A percentile compares a stretch with the other conserved stretches of the same genome.
These are phyloP conservation scores for Datura wrightii DNA, from an alignment of 257 asterid species.

Conservation along the genomic window DNA sequence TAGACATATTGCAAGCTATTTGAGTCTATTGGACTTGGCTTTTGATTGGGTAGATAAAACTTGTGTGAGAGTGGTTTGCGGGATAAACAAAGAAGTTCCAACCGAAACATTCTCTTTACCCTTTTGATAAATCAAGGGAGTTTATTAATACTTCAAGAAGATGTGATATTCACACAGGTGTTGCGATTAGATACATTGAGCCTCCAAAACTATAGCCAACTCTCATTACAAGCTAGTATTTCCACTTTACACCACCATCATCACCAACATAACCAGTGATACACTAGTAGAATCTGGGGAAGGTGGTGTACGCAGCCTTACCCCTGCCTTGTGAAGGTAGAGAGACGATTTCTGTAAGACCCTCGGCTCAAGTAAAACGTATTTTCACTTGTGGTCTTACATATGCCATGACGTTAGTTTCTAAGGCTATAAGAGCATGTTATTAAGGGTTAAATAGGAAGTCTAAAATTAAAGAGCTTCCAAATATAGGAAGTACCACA, in stretches of 20 bases:
- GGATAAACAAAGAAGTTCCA: neutral
- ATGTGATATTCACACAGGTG: constrained; percentile 1
- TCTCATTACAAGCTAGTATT: constrained; percentile 1
- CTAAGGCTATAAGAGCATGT: neutral
- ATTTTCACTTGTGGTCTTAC: neutral
- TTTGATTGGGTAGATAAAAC: constrained; percentile 16
- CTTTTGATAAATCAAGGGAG: neutral
- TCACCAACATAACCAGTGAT: neutral
- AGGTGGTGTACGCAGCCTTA: too few relatives aligned
- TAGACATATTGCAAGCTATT: neutral
- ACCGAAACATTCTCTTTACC: neutral
- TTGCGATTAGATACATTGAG: neutral
- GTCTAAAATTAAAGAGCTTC: neutral
- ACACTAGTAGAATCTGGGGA: too few relatives aligned
- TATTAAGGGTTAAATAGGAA: neutral
- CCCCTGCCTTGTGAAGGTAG: too few relatives aligned
- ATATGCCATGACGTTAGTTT: neutral
- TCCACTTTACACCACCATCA: constrained; percentile 6
- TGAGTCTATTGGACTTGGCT: constrained; percentile 20
- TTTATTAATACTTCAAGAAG: neutral
- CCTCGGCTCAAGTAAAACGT: too few relatives aligned
- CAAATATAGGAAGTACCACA: neutral
- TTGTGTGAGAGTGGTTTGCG: neutral
- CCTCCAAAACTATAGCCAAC: constrained; percentile 4
- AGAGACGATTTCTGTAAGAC: too few relatives aligned